Conservation (phyloP, 2,329 filamentous ascomycete species). For the Pseudopyricularia javanii region DNA sequence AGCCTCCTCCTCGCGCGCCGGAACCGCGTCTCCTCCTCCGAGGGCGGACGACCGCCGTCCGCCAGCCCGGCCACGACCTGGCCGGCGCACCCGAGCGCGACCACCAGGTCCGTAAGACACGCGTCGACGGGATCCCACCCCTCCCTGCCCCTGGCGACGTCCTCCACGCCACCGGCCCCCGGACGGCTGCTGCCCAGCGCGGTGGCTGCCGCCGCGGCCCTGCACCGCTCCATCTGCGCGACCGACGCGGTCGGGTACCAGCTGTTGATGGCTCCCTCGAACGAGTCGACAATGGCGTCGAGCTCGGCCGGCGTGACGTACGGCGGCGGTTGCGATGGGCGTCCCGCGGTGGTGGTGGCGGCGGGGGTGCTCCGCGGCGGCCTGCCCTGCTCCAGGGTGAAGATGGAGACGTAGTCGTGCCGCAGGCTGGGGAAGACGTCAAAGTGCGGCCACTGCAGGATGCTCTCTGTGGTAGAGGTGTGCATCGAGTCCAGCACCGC, state of each 20-base stretch:
- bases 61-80: slow-evolving; percentile 1
- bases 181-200: not conserved
- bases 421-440: slow-evolving; percentile 28
- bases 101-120: slow-evolving; percentile 8
- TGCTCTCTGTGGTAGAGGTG: slow-evolving; percentile 35
- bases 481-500: slow-evolving; percentile 36
- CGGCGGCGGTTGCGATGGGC: slow-evolving; percentile 11
- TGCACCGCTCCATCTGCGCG: slow-evolving; percentile 16
- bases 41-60: not conserved
- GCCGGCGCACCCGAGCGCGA: slow-evolving; percentile 7
- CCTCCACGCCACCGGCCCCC: not conserved
- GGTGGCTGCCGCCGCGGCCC: not conserved
- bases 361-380: slow-evolving; percentile 19
- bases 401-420: slow-evolving; percentile 29
- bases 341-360: slow-evolving; percentile 7
- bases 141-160: slow-evolving; percentile 21
- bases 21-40: slow-evolving; percentile 1
- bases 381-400: slow-evolving; percentile 31
- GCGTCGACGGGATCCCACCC: slow-evolving; percentile 13
- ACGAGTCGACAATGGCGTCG: slow-evolving; percentile 26
- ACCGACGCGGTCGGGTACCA: slow-evolving; percentile 39
- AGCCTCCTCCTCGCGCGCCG: slow-evolving; percentile 7
- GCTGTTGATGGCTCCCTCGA: slow-evolving; percentile 35
- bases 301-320: slow-evolving; percentile 28
- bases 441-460: slow-evolving; percentile 39